Evolutionary conservation across 768 basidiomycete species (phyloP).

Genomic region (Phanerodontia chrysosporium): DNA sequence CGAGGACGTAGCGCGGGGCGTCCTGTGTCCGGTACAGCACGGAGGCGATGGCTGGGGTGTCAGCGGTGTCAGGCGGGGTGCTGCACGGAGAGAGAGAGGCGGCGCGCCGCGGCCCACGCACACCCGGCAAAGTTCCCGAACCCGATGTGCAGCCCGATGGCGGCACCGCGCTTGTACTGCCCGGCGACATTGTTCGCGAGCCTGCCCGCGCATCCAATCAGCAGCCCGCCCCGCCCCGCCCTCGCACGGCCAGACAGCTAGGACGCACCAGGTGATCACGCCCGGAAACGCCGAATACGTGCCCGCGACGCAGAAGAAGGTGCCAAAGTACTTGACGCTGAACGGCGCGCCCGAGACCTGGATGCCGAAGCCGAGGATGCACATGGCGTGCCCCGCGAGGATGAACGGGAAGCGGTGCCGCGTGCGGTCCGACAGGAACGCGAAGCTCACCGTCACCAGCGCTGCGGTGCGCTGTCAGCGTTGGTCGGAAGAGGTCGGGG

Average conservation of each 20-base stretch:
- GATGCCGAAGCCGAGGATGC: conserved; percentile 57
- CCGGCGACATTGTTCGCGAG: conserved; percentile 62
- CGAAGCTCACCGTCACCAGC: conserved; percentile 45
- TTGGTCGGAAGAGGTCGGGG: conserved; percentile 51
- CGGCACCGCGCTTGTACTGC: conserved; percentile 66
- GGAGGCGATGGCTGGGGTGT: conserved; percentile 43
- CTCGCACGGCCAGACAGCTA: conserved; percentile 41
- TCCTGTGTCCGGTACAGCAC: conserved; percentile 60
- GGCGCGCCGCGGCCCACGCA: too few relatives aligned
- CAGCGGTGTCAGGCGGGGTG: neutral
- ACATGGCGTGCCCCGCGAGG: conserved; percentile 44
- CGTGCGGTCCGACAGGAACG: conserved; percentile 54
- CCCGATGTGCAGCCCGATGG: conserved; percentile 65
- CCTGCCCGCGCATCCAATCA: conserved; percentile 31
- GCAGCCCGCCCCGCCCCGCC: neutral
- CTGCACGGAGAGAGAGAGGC: too few relatives aligned
- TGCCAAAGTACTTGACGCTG: conserved; percentile 69
- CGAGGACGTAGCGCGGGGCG: conserved; percentile 55
- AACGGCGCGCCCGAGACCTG: conserved; percentile 49
- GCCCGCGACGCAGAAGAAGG: conserved; percentile 65
- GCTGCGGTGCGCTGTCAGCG: conserved; percentile 34
- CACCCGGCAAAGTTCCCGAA: conserved; percentile 61
- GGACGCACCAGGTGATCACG: conserved; percentile 51
- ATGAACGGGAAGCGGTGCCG: conserved; percentile 57
- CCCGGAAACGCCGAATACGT: conserved; percentile 58